Evolutionary conservation across 2,329 filamentous ascomycete species (phyloP).

Genomic region (Podosphaera fusca): DNA sequence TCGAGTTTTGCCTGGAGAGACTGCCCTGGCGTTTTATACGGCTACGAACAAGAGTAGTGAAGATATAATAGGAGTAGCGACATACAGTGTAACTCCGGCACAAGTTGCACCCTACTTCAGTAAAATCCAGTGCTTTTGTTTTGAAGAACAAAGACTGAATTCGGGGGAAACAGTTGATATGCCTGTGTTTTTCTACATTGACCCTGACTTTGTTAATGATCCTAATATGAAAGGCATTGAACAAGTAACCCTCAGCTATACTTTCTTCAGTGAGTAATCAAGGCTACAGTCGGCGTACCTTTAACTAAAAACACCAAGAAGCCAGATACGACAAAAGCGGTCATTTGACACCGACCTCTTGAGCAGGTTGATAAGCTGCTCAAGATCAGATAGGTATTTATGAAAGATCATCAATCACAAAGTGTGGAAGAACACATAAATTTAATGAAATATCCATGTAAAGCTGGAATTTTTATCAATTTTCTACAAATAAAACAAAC

Average conservation of each 20-base stretch:
- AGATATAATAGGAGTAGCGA: constrained; percentile 95
- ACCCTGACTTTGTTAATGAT: constrained; percentile 83
- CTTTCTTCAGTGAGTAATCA: constrained; percentile 70
- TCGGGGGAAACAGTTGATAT: constrained; percentile 96
- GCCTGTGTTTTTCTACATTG: constrained; percentile 98
- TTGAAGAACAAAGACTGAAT: constrained; percentile 85
- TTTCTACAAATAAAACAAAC: too few relatives aligned
- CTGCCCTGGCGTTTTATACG: constrained; percentile 89
- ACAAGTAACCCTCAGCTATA: constrained; percentile 89
- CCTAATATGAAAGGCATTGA: constrained; percentile 83
- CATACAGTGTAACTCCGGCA: constrained; percentile 86
- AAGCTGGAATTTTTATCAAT: too few relatives aligned
- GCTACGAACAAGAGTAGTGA: constrained; percentile 74
- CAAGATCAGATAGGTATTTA: too few relatives aligned
- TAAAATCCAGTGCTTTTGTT: constrained; percentile 99
- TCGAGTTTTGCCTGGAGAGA: constrained; percentile 83
- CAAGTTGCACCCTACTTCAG: constrained; percentile 95
- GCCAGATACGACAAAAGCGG: constrained; percentile 69
- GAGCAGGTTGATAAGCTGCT: too few relatives aligned
- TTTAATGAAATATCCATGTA: too few relatives aligned
- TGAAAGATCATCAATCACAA: too few relatives aligned
- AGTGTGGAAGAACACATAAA: too few relatives aligned
- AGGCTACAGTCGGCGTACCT: neutral
- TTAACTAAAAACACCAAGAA: constrained; percentile 29
- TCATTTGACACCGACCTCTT: constrained; percentile 23